Evolutionary conservation across 2,329 filamentous ascomycete species (phyloP), one percentile per base, ranked within the genome.

Genomic region (Myriosclerotinia duriaeana): DNA sequence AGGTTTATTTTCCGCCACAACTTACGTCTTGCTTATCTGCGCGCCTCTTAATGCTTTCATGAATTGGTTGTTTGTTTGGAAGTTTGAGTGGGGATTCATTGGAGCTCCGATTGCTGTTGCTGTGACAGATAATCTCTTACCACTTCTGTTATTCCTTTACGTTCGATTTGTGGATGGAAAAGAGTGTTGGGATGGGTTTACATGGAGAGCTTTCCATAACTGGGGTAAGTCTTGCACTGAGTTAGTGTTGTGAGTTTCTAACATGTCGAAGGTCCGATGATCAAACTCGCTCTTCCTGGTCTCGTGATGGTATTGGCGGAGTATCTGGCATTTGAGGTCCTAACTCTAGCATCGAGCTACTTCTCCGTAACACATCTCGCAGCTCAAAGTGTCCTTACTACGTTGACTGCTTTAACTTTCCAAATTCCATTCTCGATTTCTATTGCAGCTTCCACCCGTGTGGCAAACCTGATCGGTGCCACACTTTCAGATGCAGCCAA

Each of bases 261-360:
- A 72, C 15, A 38, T 15, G 42, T 8, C 11, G 15, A 82, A 76
- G 74, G 83, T 1, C 89, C 89, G 11, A 96, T 96, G 94, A 86
- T 98, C 73, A 87, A 87, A 58, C 88, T 98, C 48, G 92, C 94
- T 0, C 80, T 97, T 15, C 93, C 94, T 0, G 94, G 94, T 1
- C 87, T 98, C 76, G 81, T 97, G 71, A 97, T 97, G 93, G 90
- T 98, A 2, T 88, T 96, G 77, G 93, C 94, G 6, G 94, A 98
- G 77, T 96, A 91, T 79, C 84, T 97, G 14, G 93, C 93, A 8
- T 98, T 98, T 77, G 94, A 98, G 77, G 87, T 97, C 59, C 82
- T 97, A 69, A 97, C 93, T 0, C 82, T 97, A n/a, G 87, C 88
- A 11, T 86, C 91, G 0, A 91, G 89, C 62, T 91, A 90, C 72